Evolutionary conservation across 768 basidiomycete species (phyloP), one percentile per base, ranked within the genome.

Genomic region (Fomitopsis pulvina): DNA sequence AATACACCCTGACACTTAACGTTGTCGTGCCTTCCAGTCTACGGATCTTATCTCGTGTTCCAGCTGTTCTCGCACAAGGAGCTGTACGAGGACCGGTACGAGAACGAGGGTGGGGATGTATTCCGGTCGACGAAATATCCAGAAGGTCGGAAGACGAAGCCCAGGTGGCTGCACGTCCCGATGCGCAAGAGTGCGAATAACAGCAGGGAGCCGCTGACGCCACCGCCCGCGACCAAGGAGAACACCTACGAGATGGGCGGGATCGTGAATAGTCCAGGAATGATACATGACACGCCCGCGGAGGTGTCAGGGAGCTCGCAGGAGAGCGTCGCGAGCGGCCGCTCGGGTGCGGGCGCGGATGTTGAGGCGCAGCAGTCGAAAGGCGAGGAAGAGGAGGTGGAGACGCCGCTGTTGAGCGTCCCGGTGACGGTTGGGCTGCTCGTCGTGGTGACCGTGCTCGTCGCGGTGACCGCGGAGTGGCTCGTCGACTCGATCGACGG

Each of bases 401-500:
- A 71, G 40, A 49, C 52, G 42, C 73, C 73, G 2, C 52, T 66
- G 52, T 52, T 73, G 62, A 66, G 63, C 50, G 48, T 68, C 14
- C 54, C 53, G 20, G 60, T 69, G 50, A 69, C 69, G 6, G 48
- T 72, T 41, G 60, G 46, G 3, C 55, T 75, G 2, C 58, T 76
- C 20, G 52, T 57, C 18, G 52, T 61, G 8, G 66, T 74, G 47
- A 76, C 74, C 1, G 71, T 69, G 67, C 48, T 76, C 11, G 77
- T 78, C 18, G 79, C 77, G 8, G 62, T 81, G 34, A 80, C 78
- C 0, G 80, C 80, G 12, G 80, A 75, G 57, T 72, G 63, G 68
- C 75, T 97, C 4, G 90, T 97, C 3, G 80, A 78, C 58, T 89
- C 89, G 3, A 94, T 96, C 56, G 69, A 78, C 53, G 89, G 89